Base-by-base conservation (phyloP, 768 basidiomycete species). In the Terana coerulea region DNA sequence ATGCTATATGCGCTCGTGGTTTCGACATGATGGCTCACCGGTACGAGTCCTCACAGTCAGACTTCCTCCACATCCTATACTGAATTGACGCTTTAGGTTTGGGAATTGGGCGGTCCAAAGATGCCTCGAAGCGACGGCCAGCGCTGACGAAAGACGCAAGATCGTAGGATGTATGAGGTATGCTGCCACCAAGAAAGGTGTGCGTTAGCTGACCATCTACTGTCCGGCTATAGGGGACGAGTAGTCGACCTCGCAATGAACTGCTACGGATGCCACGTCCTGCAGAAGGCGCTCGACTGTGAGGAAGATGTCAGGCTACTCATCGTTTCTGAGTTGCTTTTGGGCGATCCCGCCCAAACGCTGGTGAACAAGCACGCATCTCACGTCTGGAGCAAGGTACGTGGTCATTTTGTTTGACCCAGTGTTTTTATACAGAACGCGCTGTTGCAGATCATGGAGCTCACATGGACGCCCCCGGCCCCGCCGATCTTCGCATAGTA, bases 11-110 rank as follows among this genome's bases (percentile, higher is more conserved):
- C 54, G 76, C 81, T 34, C 79, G 84, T 11, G 90, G 91, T 1
- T 89, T 88, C 55, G 91, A 93, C 65, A 92, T 92, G 91, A 93
- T 93, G 91, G 90, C 88, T 51, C 86, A 91, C 64, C 76, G 88
- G 86, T 86, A 62, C 31, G 68, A 14, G 28, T 44, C 22, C 22
- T 41, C 19, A 53, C 34, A 17, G 9, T 43, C 11, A 30, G 40
- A 21, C n/a, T n/a, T n/a, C n/a, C n/a, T n/a, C n/a, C n/a, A n/a
- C 19, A 12, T 31, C 45, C 43, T 26, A 24, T 42, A 53, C 29
- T 52, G 9, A 10, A 52, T 21, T 49, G 50, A 21, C 25, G n/a
- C 25, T 33, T 19, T 60, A 89, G 90, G n/a, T 93, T 93, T 57
- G 91, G 91, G 2, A 93, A 93, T 61, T 92, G 90, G 90, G 90